These are phyloP conservation scores for Centella asiatica DNA, from an alignment of 129 eudicot species.

Conservation along the genomic window DNA sequence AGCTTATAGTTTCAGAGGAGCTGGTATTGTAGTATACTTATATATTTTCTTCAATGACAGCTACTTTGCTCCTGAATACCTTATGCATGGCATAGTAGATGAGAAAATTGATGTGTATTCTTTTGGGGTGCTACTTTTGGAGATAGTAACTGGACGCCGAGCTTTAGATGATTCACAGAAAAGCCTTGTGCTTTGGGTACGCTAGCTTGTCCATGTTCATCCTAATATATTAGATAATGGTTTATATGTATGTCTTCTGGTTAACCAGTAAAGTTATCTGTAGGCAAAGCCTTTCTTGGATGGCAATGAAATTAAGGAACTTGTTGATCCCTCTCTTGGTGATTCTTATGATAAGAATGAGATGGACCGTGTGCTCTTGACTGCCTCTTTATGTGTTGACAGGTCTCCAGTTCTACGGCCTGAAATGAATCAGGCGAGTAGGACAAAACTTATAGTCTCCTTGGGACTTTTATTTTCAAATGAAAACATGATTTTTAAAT, in stretches of 20 bases:
- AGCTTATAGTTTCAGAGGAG: not conserved
- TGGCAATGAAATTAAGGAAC: constrained; percentile 25
- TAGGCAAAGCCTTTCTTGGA: constrained; percentile 73
- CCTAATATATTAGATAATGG: not conserved
- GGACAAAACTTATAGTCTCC: not conserved
- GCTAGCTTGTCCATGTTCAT: constrained; percentile 5
- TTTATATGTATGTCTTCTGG: not conserved
- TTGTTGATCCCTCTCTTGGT: constrained; percentile 60
- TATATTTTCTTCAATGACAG: constrained; percentile 33
- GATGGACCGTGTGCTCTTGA: constrained; percentile 53
- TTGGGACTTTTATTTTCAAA: not conserved
- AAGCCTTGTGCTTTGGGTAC: constrained; percentile 76
- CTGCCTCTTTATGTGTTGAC: constrained; percentile 55
- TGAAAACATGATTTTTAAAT: not conserved
- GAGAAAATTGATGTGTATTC: constrained; percentile 72
- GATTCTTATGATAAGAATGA: constrained; percentile 39
- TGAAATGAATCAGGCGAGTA: constrained; percentile 69
- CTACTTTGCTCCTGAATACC: constrained; percentile 67
- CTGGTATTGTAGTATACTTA: not conserved
- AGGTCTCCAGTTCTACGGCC: constrained; percentile 54
- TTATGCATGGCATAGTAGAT: constrained; percentile 81
- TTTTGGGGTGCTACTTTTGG: constrained; percentile 70
- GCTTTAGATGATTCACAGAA: constrained; percentile 55
- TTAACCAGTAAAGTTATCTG: constrained; percentile 5
- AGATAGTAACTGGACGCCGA: constrained; percentile 59